Percentiles rank a stretch among this genome's conserved stretches.
Conservation (phyloP, 2,329 filamentous ascomycete genomes). For the Botrytis byssoidea region DNA sequence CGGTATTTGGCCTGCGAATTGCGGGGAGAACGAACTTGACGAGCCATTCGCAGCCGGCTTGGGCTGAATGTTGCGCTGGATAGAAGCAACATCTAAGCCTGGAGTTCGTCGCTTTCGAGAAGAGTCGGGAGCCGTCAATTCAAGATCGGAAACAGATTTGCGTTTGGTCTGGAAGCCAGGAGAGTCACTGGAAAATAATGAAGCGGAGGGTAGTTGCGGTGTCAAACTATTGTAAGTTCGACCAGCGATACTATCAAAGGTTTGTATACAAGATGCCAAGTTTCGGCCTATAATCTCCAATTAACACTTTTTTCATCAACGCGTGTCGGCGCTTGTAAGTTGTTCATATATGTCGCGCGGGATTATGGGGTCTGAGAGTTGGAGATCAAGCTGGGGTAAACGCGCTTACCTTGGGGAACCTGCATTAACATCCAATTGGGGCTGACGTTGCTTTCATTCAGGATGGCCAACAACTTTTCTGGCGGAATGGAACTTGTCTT, state of each 20-base stretch:
- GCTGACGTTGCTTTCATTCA: constrained; percentile 45
- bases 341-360: constrained; percentile 5
- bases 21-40: constrained; percentile 28
- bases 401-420: constrained; percentile 47
- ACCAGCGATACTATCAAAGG: constrained; percentile 29
- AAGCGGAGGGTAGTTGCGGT: constrained; percentile 3
- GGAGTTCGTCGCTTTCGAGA: constrained; percentile 33
- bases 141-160: constrained; percentile 30
- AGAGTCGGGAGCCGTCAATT: constrained; percentile 24
- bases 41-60: constrained; percentile 34
- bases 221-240: constrained; percentile 9
- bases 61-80: constrained; percentile 32
- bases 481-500: constrained; percentile 47
- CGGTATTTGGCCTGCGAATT: constrained; percentile 20
- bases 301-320: not conserved
- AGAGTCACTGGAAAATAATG: constrained; percentile 15
- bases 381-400: constrained; percentile 23
- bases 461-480: constrained; percentile 44
- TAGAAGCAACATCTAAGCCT: constrained; percentile 24
- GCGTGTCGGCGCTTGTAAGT: not conserved
- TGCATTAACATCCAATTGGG: constrained; percentile 50
- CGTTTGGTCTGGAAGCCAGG: constrained; percentile 30
- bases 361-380: constrained; percentile 16
- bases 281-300: constrained; percentile 31
- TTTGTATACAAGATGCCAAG: constrained; percentile 35